These are phyloP conservation scores for Trametes villosa DNA, from an alignment of 768 basidiomycete species.

Conservation along the genomic window DNA sequence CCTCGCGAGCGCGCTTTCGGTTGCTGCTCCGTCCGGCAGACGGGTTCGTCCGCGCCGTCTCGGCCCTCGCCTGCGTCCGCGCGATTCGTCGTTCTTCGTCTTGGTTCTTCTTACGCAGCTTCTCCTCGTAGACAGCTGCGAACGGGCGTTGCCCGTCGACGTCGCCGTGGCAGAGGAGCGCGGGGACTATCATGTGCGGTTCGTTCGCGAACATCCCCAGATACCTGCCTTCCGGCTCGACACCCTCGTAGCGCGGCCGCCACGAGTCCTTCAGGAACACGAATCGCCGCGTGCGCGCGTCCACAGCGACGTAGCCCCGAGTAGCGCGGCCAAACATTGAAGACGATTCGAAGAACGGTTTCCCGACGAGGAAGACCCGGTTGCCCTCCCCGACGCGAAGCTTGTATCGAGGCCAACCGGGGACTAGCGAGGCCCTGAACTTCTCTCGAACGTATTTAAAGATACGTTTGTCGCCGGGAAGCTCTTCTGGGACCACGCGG, in stretches of 20 bases:
- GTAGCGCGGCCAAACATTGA: conserved; percentile 3
- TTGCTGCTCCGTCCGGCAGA: too few relatives aligned
- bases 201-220: neutral
- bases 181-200: neutral
- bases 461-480: neutral
- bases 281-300: neutral
- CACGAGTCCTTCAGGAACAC: conserved; percentile 18
- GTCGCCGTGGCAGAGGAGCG: conserved; percentile 17
- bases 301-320: conserved; percentile 9
- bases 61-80: too few relatives aligned
- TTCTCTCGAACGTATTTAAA: conserved; percentile 4
- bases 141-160: neutral
- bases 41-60: too few relatives aligned
- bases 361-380: conserved; percentile 1
- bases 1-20: too few relatives aligned
- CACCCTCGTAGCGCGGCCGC: neutral
- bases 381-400: conserved; percentile 1
- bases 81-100: too few relatives aligned
- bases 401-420: conserved; percentile 6
- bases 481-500: neutral
- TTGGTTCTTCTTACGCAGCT: too few relatives aligned
- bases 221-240: conserved; percentile 6
- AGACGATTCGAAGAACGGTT: neutral
- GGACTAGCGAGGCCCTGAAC: neutral
- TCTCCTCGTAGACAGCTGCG: neutral